Evolutionary conservation across 2,329 filamentous ascomycete genomes (phyloP).

Genomic region (Botrytis deweyae): DNA sequence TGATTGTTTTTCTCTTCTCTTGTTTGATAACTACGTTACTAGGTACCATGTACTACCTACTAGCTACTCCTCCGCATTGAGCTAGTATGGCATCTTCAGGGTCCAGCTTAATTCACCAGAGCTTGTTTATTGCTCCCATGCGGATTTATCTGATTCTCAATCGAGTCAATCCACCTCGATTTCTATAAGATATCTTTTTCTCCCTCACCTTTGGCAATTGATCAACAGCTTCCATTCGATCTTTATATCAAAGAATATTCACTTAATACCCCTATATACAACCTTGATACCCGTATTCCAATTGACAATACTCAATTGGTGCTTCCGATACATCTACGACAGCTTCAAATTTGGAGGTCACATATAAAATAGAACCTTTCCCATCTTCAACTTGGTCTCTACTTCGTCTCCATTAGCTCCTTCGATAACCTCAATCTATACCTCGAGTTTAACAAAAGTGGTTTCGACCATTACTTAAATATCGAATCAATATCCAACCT

Average conservation of each 20-base stretch:
- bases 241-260: background rate
- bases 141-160: background rate
- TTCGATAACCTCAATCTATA: background rate
- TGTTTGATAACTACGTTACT: background rate
- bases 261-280: background rate
- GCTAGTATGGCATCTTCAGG: background rate
- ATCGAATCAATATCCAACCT: too few species aligned
- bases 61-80: background rate
- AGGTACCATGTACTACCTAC: background rate
- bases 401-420: background rate
- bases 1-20: background rate
- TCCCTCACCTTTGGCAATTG: background rate
- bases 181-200: background rate
- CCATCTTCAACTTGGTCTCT: background rate
- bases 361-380: background rate
- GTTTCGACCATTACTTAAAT: background rate
- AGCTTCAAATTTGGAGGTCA: background rate
- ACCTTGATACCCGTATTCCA: background rate
- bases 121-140: background rate
- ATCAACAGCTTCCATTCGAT: background rate
- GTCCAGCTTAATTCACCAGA: background rate
- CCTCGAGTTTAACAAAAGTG: background rate
- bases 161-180: background rate
- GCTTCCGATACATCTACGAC: background rate
- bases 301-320: background rate